A percentile compares a stretch with the other conserved stretches of the same genome.
Conservation (phyloP, 2,329 filamentous ascomycete genomes). For the Cordyceps sp. region DNA sequence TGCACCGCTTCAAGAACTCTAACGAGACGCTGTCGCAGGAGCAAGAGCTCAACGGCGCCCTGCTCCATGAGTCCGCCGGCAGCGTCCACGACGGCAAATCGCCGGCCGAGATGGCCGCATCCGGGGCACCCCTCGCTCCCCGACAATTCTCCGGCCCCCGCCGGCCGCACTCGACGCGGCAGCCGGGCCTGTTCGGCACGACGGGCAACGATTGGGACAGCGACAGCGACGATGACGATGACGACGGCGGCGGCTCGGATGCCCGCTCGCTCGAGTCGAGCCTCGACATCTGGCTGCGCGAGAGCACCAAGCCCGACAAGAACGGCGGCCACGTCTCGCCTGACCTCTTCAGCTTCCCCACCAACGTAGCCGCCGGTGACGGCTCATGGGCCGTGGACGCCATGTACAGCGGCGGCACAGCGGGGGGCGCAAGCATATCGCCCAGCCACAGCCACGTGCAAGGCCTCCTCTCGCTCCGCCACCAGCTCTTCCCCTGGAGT, state of each 20-base stretch:
- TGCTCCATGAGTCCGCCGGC: constrained; percentile 9
- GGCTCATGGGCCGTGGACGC: constrained; percentile 29
- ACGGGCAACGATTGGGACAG: constrained; percentile 27
- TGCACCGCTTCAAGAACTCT: constrained; percentile 32
- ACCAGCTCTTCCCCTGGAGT: constrained; percentile 19
- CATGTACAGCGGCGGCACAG: constrained; percentile 19
- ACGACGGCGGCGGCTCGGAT: constrained; percentile 23
- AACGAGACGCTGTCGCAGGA: constrained; percentile 27
- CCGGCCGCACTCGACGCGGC: constrained; percentile 29
- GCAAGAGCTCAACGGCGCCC: constrained; percentile 9
- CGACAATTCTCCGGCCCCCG: constrained; percentile 3
- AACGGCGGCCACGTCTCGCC: constrained; percentile 22
- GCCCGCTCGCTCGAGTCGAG: constrained; percentile 28
- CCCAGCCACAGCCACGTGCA: constrained; percentile 24
- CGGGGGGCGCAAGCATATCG: constrained; percentile 9
- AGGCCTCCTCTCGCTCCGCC: constrained; percentile 25
- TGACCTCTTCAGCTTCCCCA: constrained; percentile 37
- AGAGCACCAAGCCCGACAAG: constrained; percentile 25
- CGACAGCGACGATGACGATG: constrained; percentile 27
- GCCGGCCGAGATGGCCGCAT: constrained; percentile 4
- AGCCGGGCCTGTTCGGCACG: constrained; percentile 21
- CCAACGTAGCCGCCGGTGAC: constrained; percentile 12
- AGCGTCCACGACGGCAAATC: background rate
- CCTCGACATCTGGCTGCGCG: constrained; percentile 41
- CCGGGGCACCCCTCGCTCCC: constrained; percentile 11